These are phyloP conservation scores for Colletotrichum liaoningense DNA, from an alignment of 2,329 filamentous ascomycete species.

Conservation along the genomic window DNA sequence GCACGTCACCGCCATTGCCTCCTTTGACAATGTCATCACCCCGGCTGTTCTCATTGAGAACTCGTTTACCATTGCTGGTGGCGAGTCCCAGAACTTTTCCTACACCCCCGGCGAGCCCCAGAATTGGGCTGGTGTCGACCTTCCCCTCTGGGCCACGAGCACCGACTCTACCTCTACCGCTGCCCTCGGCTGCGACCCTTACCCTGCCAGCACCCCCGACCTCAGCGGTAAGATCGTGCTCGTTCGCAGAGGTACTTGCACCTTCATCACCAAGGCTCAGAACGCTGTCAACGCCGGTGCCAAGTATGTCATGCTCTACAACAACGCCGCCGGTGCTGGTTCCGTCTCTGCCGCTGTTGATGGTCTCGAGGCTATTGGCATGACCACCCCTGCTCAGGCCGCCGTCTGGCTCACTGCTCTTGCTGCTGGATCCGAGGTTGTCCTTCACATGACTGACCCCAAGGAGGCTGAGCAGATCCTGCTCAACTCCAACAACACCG, in stretches of 20 bases:
- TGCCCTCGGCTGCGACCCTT: constrained; percentile 63
- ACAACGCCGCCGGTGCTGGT: constrained; percentile 56
- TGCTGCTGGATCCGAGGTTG: constrained; percentile 54
- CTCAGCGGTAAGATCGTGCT: constrained; percentile 69
- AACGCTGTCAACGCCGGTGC: constrained; percentile 67
- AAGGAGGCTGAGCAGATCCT: constrained; percentile 49
- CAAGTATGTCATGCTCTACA: constrained; percentile 72
- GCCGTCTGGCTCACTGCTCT: constrained; percentile 56
- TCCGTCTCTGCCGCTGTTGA: constrained; percentile 46
- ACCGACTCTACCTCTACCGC: constrained; percentile 57
- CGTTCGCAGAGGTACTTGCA: constrained; percentile 68
- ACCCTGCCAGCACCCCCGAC: constrained; percentile 65
- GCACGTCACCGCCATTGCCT: constrained; percentile 60
- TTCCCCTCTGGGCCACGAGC: constrained; percentile 62
- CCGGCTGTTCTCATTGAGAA: constrained; percentile 56
- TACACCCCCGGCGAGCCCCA: constrained; percentile 54
- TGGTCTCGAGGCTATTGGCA: constrained; percentile 51
- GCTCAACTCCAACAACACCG: constrained; percentile 50
- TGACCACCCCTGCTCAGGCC: constrained; percentile 55
- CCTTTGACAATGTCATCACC: constrained; percentile 59
- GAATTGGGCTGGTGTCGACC: constrained; percentile 56
- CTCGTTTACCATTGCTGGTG: constrained; percentile 52
- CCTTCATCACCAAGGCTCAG: constrained; percentile 63
- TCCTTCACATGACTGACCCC: constrained; percentile 56
- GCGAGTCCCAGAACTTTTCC: constrained; percentile 51